Base-by-base conservation (phyloP, 306 rosid species). In the Prunus armeniaca region DNA sequence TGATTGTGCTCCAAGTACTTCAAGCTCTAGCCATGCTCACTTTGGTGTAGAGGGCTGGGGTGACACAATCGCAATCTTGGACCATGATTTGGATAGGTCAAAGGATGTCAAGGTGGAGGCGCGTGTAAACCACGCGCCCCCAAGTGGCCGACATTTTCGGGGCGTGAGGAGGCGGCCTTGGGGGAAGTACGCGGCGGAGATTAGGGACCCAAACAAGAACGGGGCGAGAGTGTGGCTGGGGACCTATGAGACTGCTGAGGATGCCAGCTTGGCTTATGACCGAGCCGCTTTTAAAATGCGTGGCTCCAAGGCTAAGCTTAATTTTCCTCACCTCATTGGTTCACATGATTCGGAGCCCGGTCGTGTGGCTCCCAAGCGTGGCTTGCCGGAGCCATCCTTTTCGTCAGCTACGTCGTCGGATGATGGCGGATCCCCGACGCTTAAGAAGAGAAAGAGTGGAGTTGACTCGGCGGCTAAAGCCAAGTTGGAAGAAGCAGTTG, bases 111-210 rank as follows among this genome's bases (percentile, higher is more conserved):
- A 70, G 45, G 20, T 8, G 66, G 22, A 51, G 22, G 54, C 50
- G 54, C 32, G 41, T 72, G 54, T n/a, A 1, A 15, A 12, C 3
- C 66, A 49, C 0, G 38, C 38, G 49, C 68, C 76, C 45, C 73
- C 7, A 0, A 1, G 6, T 0, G 66, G 12, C 45, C 76, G 57
- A 18, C 69, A 69, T 8, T 89, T 76, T 60, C 72, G 79, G 55
- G 91, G 94, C 2, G 95, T 87, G 73, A 82, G 95, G 67, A 78
- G 89, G 10, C 76, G 92, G 80, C 92, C 92, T 0, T 87, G 90
- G 95, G 95, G 95, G 7, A 87, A 88, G 76, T 90, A 76, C 32
- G 95, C 92, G 1, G 92, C 92, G 8, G 92, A 90, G 81, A 83
- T 83, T 28, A 72, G 86, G 43, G 81, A 83, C 45, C 83, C 81